Conservation (phyloP, 306 rosid genomes). For the Glycine soja region DNA sequence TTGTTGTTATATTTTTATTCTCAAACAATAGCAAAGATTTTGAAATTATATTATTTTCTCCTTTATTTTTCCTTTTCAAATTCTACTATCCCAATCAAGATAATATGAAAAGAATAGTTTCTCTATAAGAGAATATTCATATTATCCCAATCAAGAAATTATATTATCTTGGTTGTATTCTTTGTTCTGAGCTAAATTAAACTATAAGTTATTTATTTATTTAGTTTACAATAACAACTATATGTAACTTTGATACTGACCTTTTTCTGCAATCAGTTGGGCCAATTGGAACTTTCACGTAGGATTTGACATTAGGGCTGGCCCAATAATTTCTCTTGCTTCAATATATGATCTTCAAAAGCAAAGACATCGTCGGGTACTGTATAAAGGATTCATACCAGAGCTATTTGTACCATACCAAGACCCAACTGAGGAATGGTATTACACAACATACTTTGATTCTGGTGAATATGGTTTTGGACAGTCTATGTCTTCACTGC, state of each 20-base stretch:
- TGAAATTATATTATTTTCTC: no score
- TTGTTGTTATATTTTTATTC: no score
- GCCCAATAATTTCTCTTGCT: slow-evolving; percentile 65
- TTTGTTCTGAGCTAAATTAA: no score
- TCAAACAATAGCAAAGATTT: no score
- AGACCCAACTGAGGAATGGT: slow-evolving; percentile 73
- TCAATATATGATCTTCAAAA: slow-evolving; percentile 63
- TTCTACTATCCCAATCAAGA: no score
- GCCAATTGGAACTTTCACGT: slow-evolving; percentile 60
- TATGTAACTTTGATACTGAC: not conserved
- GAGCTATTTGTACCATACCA: slow-evolving; percentile 70
- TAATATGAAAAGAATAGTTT: no score
- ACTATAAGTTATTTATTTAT: no score
- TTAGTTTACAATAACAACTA: no score
- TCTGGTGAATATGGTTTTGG: slow-evolving; percentile 67
- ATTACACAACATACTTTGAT: slow-evolving; percentile 60
- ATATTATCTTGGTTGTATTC: no score
- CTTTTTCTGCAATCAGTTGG: slow-evolving; percentile 53
- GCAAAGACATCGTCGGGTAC: slow-evolving; percentile 51
- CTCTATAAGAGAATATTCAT: no score
- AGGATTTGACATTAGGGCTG: slow-evolving; percentile 60
- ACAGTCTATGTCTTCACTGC: slow-evolving; percentile 54
- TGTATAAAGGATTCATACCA: slow-evolving; percentile 68
- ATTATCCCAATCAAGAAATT: no score
- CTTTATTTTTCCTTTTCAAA: no score